Evolutionary conservation across 1,284 basidiomycete genomes (phyloP), one percentile per base, ranked within the genome.

Genomic region (Apiotrichum mycotoxinovorans): DNA sequence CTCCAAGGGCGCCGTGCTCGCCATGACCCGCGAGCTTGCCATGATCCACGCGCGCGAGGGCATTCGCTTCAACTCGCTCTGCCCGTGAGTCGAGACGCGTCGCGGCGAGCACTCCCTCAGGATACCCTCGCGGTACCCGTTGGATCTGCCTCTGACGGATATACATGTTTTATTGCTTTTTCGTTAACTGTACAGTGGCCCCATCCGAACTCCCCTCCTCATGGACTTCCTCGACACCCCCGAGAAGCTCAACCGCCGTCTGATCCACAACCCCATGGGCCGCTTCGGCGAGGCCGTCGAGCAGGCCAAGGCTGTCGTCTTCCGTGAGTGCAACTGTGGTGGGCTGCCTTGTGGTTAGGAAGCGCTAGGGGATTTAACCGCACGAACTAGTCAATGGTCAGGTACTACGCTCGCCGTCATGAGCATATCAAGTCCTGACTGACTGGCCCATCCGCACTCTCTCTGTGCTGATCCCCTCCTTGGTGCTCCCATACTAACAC

Each of bases 151-250:
- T n/a, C n/a, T n/a, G n/a, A n/a, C n/a, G n/a, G n/a, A n/a, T n/a
- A n/a, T n/a, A n/a, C n/a, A n/a, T n/a, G n/a, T n/a, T n/a, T n/a
- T n/a, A n/a, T n/a, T n/a, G n/a, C n/a, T n/a, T n/a, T 11, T n/a
- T 3, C 15, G n/a, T n/a, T 35, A 30, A 40, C 30, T 22, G 46
- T n/a, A 17, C 72, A 93, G 91, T 38, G 93, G 92, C 20, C 92
- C 93, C 45, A 82, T 96, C 62, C 90, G 89, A 76, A 95, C 92
- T 25, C 91, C 93, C 37, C 84, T 98, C 34, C 82, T 98, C 33
- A 98, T 98, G 94, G 88, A 98, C 76, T 98, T 94, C 83, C 83
- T 98, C 69, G 85, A 97, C 79, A 97, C 95, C n/a, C 82, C 87
- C 43, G 94, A 98, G 82, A 98, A 97, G 81, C 85, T 88, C 63